These are phyloP conservation scores for Trichoderma polysporum DNA, from an alignment of 2,329 filamentous ascomycete species.

Conservation along the genomic window DNA sequence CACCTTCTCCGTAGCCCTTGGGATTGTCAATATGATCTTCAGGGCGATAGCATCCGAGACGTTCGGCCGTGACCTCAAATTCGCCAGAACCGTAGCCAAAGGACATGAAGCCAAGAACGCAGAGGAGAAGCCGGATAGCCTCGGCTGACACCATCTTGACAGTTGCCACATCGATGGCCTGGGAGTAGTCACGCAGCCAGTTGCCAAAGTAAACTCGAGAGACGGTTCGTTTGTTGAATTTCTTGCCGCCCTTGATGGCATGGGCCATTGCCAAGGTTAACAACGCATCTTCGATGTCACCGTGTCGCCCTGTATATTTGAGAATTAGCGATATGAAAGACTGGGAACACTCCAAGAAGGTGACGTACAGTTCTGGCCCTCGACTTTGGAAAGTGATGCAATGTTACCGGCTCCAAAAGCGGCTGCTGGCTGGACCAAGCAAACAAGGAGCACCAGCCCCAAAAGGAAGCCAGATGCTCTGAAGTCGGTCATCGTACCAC, in stretches of 20 bases:
- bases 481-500: slow-evolving; percentile 46
- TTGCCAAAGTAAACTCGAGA: slow-evolving; percentile 95
- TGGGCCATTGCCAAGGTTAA: slow-evolving; percentile 64
- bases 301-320: slow-evolving; percentile 65
- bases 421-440: slow-evolving; percentile 65
- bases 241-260: slow-evolving; percentile 61
- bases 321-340: not conserved
- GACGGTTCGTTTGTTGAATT: slow-evolving; percentile 84
- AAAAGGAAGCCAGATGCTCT: slow-evolving; percentile 52
- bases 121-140: slow-evolving; percentile 85
- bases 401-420: slow-evolving; percentile 91
- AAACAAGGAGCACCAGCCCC: slow-evolving; percentile 61
- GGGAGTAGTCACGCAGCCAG: slow-evolving; percentile 90
- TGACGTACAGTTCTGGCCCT: slow-evolving; percentile 74
- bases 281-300: slow-evolving; percentile 90
- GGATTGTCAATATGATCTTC: slow-evolving; percentile 78
- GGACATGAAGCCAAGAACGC: slow-evolving; percentile 85
- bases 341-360: not conserved
- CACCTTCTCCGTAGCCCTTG: slow-evolving; percentile 84
- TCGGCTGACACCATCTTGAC: slow-evolving; percentile 88
- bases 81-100: slow-evolving; percentile 83
- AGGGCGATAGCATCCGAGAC: slow-evolving; percentile 79
- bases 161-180: slow-evolving; percentile 89
- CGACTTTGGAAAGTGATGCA: slow-evolving; percentile 73
- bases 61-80: slow-evolving; percentile 79